phyloP scores from a whole-genome alignment of 192 early-diverging fungal genomes.

The Glomus cerebriforme region DNA sequence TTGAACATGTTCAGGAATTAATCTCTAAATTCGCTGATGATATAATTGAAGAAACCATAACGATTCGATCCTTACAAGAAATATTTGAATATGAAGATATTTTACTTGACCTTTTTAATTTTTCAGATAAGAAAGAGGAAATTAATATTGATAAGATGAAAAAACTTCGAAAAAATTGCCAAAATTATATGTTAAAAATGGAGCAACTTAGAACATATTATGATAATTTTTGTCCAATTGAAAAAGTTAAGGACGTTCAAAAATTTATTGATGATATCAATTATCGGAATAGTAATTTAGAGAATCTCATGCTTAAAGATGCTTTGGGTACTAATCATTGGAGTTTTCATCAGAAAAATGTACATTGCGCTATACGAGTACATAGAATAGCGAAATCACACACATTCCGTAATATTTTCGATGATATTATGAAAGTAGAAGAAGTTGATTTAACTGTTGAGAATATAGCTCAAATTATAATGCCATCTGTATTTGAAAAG shows the following conservation, averaged over 20 bases:
- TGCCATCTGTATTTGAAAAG: neutral
- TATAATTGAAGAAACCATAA: neutral
- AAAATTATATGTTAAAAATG: neutral
- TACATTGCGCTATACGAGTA: neutral
- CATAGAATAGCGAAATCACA: neutral
- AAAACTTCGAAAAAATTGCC: neutral
- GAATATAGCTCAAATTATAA: neutral
- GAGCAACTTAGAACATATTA: neutral
- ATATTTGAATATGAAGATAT: conserved; percentile 4
- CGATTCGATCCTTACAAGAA: neutral
- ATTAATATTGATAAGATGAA: neutral
- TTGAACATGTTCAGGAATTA: neutral
- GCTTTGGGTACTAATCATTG: neutral
- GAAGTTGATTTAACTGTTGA: neutral
- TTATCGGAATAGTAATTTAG: neutral
- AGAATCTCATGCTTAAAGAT: neutral
- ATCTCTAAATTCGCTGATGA: neutral
- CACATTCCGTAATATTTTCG: neutral
- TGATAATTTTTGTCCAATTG: neutral
- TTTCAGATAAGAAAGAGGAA: neutral
- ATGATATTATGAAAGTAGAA: neutral
- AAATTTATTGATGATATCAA: neutral
- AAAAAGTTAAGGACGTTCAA: neutral
- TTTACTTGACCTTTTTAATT: neutral
- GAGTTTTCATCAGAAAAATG: neutral